Evolutionary conservation across 768 basidiomycete genomes (phyloP), one percentile per base, ranked within the genome.

Genomic region (Suillus lakei): DNA sequence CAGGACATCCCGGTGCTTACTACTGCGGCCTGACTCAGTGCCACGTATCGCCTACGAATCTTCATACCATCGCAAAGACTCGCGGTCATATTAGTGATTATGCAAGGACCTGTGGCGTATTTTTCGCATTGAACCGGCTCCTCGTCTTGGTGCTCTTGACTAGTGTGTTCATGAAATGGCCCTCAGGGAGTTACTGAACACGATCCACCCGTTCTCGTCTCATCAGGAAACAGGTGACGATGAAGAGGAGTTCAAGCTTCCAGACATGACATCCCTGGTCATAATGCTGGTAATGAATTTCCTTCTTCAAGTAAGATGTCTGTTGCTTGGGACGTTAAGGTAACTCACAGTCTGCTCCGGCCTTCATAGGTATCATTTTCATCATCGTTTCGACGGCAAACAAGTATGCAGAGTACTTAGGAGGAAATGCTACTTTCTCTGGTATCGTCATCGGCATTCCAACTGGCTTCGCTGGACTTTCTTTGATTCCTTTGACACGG

Each of bases 391-490:
- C 90, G 3, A 89, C 90, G 1, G 86, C 88, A 1, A 86, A 84
- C 69, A 79, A 81, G 60, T 91, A 91, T 70, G 86, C 88, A 0
- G 81, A 85, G 65, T 79, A 84, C 67, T 78, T 91, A 8, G 89
- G 89, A 28, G 90, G 90, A 21, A 83, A 79, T n/a, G 79, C 87
- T n/a, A 88, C 87, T 0, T 92, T 91, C 72, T 87, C 89, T 41
- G 89, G 90, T 60, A 70, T 92, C 7, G 83, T 82, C 39, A 81
- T 90, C 64, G 90, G 90, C 68, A 88, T 91, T 65, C 91, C 89
- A 12, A 85, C 86, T 12, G 76, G 86, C 3, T 83, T 90, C 64
- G 84, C 88, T 38, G 89, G 88, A 0, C 66, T 91, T 0, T 75
- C 82, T 1, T 79, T 91, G 16, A 71, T 90, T 21, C 87, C 87